Evolutionary conservation across 176 grass and related monocot species (phyloP), one percentile per base, ranked within the genome.

Genomic region (Oryza brachyantha): DNA sequence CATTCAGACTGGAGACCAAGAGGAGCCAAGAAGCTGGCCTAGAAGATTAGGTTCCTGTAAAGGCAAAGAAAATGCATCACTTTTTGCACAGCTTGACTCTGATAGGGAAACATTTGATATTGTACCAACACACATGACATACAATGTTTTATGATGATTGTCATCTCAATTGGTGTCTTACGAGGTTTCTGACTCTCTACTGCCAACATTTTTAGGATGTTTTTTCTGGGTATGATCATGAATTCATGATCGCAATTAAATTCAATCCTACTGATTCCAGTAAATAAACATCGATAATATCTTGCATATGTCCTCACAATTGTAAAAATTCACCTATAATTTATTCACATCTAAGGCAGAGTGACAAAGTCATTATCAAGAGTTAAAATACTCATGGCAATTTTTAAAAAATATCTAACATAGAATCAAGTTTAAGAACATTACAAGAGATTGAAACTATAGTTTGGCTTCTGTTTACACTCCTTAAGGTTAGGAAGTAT

Each of bases 21-120:
- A 72, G 34, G 90, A 85, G 52, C 75, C 76, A 78, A 93, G 80
- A 80, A 94, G 83, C 54, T 89, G 92, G 46, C 92, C 83, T 57
- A 89, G 85, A 58, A 90, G 83, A 86, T 94, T 94, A 46, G 85
- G 92, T 34, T 87, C 89, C 92, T 98, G 89, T 70, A 83, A 92
- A 69, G 52, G 64, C 59, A 86, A 64, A 88, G 5, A 41, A 61
- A 82, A 85, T 61, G 24, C 7, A 64, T 72, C n/a, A 74, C 26
- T 62, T 12, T 66, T 61, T 48, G 10, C 65, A 16, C 28, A 66
- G 34, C 24, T 41, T 81, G 28, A n/a, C 7, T 41, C 43, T 61
- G 42, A 80, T 60, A 9, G 73, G 34, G 32, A 37, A 62, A n/a
- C 41, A 50, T 50, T 21, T 4, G 24, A 79, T 46, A 48, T 24